Evolutionary conservation across 1,139 yeast genomes (phyloP).

Genomic region (Candida sanyaensis): DNA sequence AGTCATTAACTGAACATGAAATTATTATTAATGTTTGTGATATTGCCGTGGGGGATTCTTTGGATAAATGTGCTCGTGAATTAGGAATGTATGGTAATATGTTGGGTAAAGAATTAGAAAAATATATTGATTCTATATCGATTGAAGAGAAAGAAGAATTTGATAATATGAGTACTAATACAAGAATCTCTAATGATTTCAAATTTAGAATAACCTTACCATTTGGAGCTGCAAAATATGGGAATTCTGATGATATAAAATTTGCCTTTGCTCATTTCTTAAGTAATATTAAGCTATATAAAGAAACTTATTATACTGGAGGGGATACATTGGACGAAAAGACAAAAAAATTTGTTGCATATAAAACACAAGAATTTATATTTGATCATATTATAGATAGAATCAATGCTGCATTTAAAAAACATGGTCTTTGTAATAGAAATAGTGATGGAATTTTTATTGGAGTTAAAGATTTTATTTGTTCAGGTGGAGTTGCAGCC

Average conservation of each 20-base stretch:
- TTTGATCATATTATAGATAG: slow-evolving; percentile 74
- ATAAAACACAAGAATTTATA: slow-evolving; percentile 61
- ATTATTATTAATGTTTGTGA: slow-evolving; percentile 77
- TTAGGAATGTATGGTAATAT: slow-evolving; percentile 78
- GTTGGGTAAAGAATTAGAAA: slow-evolving; percentile 83
- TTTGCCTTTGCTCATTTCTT: slow-evolving; percentile 77
- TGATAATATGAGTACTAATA: slow-evolving; percentile 21
- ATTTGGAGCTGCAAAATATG: slow-evolving; percentile 32
- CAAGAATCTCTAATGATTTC: slow-evolving; percentile 27
- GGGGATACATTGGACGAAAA: slow-evolving; percentile 19
- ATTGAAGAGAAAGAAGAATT: slow-evolving; percentile 21
- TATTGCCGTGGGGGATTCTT: slow-evolving; percentile 90
- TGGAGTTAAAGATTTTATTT: slow-evolving; percentile 60
- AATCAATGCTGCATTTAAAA: slow-evolving; percentile 51
- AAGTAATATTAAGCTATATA: slow-evolving; percentile 49
- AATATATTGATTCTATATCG: slow-evolving; percentile 42
- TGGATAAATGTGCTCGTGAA: slow-evolving; percentile 90
- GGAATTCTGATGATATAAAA: slow-evolving; percentile 25
- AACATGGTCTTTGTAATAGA: slow-evolving; percentile 27
- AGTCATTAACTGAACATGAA: slow-evolving; percentile 62
- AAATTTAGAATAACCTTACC: slow-evolving; percentile 33
- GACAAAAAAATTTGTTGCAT: slow-evolving; percentile 50
- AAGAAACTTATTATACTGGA: slow-evolving; percentile 9
- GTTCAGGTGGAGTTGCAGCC: slow-evolving; percentile 95
- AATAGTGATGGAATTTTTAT: slow-evolving; percentile 35